Base-by-base conservation (phyloP, 2,329 filamentous ascomycete genomes). In the Fusarium odoratissimum region DNA sequence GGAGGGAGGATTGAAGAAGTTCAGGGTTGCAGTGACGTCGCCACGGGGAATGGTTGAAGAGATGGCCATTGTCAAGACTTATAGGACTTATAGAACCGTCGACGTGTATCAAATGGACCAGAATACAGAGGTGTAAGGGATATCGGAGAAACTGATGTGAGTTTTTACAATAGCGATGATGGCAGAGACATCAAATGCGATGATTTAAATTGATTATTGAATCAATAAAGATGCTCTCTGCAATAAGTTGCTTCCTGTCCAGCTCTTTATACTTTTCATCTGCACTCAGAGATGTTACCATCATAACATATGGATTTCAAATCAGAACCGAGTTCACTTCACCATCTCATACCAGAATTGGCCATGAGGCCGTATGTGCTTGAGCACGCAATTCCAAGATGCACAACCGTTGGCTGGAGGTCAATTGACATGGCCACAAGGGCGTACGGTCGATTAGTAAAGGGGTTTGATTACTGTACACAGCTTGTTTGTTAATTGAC, bases 1-100 rank as follows among this genome's bases (percentile, higher is more conserved):
- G 7, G 84, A 73, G 0, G 93, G 92, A 0, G 88, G 86, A 16
- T 79, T 73, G 82, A 88, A 93, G 86, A 92, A 95, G 82, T 89
- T 87, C 37, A 95, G 84, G n/a, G 80, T 81, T 14, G 91, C 87
- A 51, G 84, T 85, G 67, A 92, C 88, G 72, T 89, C 84, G 69
- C 93, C 93, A 64, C 89, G 83, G 42, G 87, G 86, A 17, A 86
- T 78, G n/a, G 72, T 52, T 48, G 82, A 79, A 46, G 82, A 74
- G 75, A 83, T 80, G 73, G 83, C 81, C 84, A 86, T 85, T 63
- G 63, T 75, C 35, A 30, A 42, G 45, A 30, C 59, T 62, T 72
- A 14, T 55, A 35, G 41, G 17, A 11, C 8, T 35, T 72, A 21
- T 56, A 25, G 23, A 21, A 19, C 11, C 33, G 31, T n/a, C 31